phyloP scores from a whole-genome alignment of 1,284 basidiomycete genomes.

The Sanguinoderma infundibulare region DNA sequence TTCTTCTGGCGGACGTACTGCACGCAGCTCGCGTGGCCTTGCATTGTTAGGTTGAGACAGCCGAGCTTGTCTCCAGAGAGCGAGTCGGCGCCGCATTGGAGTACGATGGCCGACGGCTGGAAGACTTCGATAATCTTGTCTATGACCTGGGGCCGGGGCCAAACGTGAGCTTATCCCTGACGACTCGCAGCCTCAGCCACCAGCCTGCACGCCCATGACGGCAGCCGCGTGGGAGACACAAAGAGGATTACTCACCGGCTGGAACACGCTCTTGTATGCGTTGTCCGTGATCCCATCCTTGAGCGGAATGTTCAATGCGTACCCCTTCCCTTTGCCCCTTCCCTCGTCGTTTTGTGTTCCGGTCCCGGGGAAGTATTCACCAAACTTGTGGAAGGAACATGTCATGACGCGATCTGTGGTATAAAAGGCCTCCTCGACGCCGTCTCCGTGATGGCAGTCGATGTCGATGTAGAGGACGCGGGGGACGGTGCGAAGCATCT shows the following conservation, averaged over 20 bases:
- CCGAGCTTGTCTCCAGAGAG: slow-evolving; percentile 96
- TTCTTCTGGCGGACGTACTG: slow-evolving; percentile 85
- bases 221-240: background rate
- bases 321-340: slow-evolving; percentile 86
- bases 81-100: slow-evolving; percentile 97
- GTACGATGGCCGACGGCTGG: slow-evolving; percentile 86
- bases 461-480: slow-evolving; percentile 98
- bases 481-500: slow-evolving; percentile 80
- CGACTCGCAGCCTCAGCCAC: slow-evolving; percentile 1
- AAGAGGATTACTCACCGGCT: slow-evolving; percentile 76
- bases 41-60: slow-evolving; percentile 95
- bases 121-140: slow-evolving; percentile 91
- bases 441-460: slow-evolving; percentile 98
- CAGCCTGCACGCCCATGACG: slow-evolving; percentile 10
- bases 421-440: slow-evolving; percentile 99
- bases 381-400: slow-evolving; percentile 94
- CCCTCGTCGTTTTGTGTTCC: slow-evolving; percentile 89
- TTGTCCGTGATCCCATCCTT: slow-evolving; percentile 94
- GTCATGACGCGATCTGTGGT: slow-evolving; percentile 98
- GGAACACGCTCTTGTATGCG: slow-evolving; percentile 84
- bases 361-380: slow-evolving; percentile 97
- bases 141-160: slow-evolving; percentile 62
- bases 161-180: slow-evolving; percentile 20
- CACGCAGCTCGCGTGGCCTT: slow-evolving; percentile 93
- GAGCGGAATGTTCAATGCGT: slow-evolving; percentile 93